phyloP scores from a whole-genome alignment of 208 protist genomes.

The Trypanosoma melophagium region DNA sequence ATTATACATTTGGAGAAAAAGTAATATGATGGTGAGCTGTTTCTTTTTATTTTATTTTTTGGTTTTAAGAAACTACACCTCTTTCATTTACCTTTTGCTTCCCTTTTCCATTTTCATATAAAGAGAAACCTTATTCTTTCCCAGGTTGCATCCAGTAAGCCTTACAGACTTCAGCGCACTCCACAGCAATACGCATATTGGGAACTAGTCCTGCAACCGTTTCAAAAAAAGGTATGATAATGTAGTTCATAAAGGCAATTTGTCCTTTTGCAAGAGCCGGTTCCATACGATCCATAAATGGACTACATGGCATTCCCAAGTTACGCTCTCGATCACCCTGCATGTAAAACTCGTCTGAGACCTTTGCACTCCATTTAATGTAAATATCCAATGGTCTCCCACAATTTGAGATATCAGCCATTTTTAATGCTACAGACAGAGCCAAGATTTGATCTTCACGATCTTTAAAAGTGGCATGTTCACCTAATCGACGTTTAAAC shows the following conservation, averaged over 20 bases:
- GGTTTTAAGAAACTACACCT: not conserved
- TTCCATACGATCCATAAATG: conserved; percentile 91
- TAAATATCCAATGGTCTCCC: conserved; percentile 85
- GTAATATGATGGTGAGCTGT: no score
- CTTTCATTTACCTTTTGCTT: no score
- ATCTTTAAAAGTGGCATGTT: conserved; percentile 60
- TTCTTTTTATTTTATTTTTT: conserved; percentile 9
- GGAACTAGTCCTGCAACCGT: conserved; percentile 80
- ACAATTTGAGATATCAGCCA: conserved; percentile 95
- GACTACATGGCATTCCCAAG: conserved; percentile 83
- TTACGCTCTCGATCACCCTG: conserved; percentile 92
- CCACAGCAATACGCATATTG: conserved; percentile 79
- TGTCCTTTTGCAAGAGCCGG: conserved; percentile 85
- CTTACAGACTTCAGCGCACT: conserved; percentile 77
- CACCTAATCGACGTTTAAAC: conserved; percentile 67
- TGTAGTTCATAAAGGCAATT: conserved; percentile 92
- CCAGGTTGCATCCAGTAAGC: conserved; percentile 66
- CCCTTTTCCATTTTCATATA: not conserved
- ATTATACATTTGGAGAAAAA: no score
- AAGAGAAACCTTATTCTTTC: conserved; percentile 1
- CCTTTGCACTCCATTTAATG: conserved; percentile 85
- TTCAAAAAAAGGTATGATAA: conserved; percentile 90
- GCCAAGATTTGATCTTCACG: conserved; percentile 85
- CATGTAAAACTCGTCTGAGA: conserved; percentile 94
- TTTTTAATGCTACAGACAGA: conserved; percentile 91